Evolutionary conservation across 148 eudicot genomes (phyloP).

Genomic region (Nepenthes mirabilis): DNA sequence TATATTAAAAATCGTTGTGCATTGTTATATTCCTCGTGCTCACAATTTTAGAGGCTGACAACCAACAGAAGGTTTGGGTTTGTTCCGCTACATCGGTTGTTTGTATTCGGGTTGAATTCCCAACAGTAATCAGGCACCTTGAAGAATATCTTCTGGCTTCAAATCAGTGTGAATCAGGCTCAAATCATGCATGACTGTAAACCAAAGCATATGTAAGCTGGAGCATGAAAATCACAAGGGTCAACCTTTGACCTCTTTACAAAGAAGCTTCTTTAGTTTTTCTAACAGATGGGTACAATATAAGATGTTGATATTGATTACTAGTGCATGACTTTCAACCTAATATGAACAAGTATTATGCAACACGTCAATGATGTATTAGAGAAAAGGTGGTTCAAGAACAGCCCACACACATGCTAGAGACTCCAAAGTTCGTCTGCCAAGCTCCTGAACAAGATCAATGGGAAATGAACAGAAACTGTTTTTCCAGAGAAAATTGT

Average conservation of each 20-base stretch:
- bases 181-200: constrained; percentile 87
- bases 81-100: too few relatives aligned
- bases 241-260: too few relatives aligned
- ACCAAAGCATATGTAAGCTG: constrained; percentile 4
- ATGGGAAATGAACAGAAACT: constrained; percentile 73
- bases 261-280: too few relatives aligned
- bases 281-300: background rate
- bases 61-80: too few relatives aligned
- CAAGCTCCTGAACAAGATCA: constrained; percentile 94
- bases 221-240: background rate
- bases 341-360: background rate
- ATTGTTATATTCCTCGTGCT: too few relatives aligned
- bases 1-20: too few relatives aligned
- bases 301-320: background rate
- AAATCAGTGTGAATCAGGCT: constrained; percentile 80
- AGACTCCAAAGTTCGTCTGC: constrained; percentile 94
- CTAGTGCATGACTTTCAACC: background rate
- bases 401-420: constrained; percentile 81
- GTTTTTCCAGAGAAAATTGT: constrained; percentile 81
- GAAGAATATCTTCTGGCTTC: constrained; percentile 96
- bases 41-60: too few relatives aligned
- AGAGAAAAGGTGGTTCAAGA: constrained; percentile 14
- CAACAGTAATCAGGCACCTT: constrained; percentile 41
- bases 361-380: constrained; percentile 7
- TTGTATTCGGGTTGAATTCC: too few relatives aligned